Evolutionary conservation across 768 basidiomycete genomes (phyloP).

Genomic region (Auricularia heimuer): DNA sequence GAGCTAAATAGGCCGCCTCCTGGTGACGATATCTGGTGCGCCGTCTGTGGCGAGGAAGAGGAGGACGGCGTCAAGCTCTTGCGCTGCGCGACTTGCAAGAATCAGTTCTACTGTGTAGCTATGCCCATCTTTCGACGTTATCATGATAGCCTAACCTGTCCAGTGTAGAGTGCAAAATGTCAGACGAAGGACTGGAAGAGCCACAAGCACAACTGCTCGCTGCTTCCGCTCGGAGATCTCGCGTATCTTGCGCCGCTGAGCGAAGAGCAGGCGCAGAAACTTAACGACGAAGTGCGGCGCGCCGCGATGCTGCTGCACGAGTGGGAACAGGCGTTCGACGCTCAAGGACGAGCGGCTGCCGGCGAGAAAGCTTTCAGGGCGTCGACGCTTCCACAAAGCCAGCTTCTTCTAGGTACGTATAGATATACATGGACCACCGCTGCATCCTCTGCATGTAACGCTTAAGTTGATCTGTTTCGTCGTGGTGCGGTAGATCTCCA

Average conservation of each 20-base stretch:
- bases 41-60: neutral
- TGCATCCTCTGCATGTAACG: neutral
- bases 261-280: neutral
- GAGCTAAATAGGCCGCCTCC: neutral
- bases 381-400: neutral
- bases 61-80: neutral
- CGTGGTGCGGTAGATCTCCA: neutral
- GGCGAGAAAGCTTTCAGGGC: neutral
- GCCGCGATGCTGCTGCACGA: neutral
- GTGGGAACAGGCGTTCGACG: neutral
- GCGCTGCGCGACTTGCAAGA: neutral
- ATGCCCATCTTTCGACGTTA: neutral
- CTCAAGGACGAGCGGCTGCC: neutral
- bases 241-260: neutral
- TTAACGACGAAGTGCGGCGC: neutral
- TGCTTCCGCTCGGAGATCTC: neutral
- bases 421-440: neutral
- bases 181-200: neutral
- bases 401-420: neutral
- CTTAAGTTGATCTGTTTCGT: no score
- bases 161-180: neutral
- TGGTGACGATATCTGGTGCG: neutral
- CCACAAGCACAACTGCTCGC: neutral
- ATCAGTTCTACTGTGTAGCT: neutral
- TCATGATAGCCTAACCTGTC: neutral